Conservation (phyloP, 2,329 filamentous ascomycete genomes). For the Colletotrichum sp. region DNA sequence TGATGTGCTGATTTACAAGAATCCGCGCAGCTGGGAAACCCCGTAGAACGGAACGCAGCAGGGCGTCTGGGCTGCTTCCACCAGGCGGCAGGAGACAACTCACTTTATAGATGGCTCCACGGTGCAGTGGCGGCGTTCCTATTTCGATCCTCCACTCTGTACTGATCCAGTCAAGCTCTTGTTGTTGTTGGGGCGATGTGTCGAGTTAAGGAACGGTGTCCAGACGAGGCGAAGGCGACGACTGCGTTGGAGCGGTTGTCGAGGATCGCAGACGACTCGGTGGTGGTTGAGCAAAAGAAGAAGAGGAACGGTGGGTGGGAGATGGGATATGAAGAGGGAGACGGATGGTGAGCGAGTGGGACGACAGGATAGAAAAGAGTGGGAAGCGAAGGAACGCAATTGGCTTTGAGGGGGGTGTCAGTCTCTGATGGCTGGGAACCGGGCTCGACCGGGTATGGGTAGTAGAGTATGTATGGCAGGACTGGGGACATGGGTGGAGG, state of each 20-base stretch:
- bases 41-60: not conserved
- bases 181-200: not conserved
- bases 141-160: not conserved
- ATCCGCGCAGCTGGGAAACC: not conserved
- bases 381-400: conserved; percentile 16
- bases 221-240: not conserved
- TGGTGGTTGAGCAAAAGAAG: not conserved
- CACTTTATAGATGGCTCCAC: not conserved
- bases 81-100: not conserved
- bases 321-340: conserved; percentile 12
- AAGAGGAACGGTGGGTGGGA: not conserved
- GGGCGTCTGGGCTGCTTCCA: not conserved
- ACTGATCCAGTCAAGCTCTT: not conserved
- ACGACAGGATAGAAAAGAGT: conserved; percentile 14
- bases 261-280: not conserved
- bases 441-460: not conserved
- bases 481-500: not conserved
- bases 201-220: not conserved
- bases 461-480: not conserved
- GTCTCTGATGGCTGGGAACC: conserved; percentile 18
- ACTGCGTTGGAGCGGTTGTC: not conserved
- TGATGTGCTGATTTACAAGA: not conserved
- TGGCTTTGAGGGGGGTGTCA: conserved; percentile 15
- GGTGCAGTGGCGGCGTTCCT: not conserved
- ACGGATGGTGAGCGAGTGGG: conserved; percentile 7